These are phyloP conservation scores for Coemansia sp. DNA, from an alignment of 192 early-diverging fungal genomes.

Conservation along the genomic window DNA sequence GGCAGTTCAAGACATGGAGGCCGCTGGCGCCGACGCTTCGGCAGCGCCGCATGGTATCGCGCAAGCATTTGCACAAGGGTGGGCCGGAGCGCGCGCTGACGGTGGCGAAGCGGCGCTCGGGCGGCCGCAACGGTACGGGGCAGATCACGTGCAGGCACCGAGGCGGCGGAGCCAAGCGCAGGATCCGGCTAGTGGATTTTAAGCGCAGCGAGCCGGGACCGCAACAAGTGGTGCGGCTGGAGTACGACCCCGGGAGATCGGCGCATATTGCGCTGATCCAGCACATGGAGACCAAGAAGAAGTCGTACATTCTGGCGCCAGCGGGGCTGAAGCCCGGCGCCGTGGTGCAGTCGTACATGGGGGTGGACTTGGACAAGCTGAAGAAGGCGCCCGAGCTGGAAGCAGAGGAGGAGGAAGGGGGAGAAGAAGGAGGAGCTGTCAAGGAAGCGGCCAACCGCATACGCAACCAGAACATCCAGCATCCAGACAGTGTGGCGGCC, in stretches of 20 bases:
- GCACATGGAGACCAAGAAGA: conserved; percentile 72
- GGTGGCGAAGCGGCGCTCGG: conserved; percentile 77
- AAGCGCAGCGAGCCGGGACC: conserved; percentile 70
- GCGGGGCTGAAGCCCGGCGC: conserved; percentile 75
- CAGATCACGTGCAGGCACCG: conserved; percentile 89
- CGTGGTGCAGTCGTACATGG: conserved; percentile 64
- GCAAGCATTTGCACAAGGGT: conserved; percentile 88
- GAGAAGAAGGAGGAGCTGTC: neutral
- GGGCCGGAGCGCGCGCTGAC: conserved; percentile 78
- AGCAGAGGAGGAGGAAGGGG: conserved; percentile 17
- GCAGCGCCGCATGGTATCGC: conserved; percentile 81
- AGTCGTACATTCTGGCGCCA: conserved; percentile 87
- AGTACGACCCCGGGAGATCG: conserved; percentile 92
- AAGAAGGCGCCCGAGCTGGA: conserved; percentile 1
- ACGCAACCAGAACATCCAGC: neutral
- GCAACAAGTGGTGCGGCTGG: conserved; percentile 85
- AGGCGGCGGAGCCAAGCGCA: conserved; percentile 90
- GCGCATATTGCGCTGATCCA: conserved; percentile 86
- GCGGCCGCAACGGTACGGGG: conserved; percentile 89
- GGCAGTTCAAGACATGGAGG: conserved; percentile 93
- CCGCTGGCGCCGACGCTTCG: conserved; percentile 83
- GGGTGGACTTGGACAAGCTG: conserved; percentile 3
- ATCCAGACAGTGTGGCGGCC: conserved; percentile 6
- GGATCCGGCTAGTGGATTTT: conserved; percentile 88
- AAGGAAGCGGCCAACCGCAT: neutral